Conservation (phyloP, 2,329 filamentous ascomycete genomes). For the Penicillium sp. region DNA sequence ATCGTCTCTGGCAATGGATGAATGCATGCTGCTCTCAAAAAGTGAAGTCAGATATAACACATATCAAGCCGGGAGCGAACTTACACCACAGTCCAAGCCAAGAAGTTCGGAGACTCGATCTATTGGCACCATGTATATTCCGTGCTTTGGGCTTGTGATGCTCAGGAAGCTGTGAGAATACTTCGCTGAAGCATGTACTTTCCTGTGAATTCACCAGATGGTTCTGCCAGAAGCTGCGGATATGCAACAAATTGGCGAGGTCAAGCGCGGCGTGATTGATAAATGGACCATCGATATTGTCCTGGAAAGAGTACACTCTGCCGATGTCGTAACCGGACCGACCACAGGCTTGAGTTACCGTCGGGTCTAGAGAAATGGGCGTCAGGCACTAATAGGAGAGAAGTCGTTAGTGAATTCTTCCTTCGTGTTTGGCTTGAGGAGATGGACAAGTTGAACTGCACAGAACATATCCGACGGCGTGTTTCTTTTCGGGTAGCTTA, state of each 20-base stretch:
- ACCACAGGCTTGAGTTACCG: constrained; percentile 21
- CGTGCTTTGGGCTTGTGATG: constrained; percentile 21
- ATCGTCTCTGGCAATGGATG: constrained; percentile 32
- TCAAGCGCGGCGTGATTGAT: constrained; percentile 24
- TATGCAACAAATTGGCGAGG: constrained; percentile 34
- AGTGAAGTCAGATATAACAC: constrained; percentile 2
- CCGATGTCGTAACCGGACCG: constrained; percentile 34
- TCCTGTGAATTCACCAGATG: constrained; percentile 34
- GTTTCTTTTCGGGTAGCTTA: constrained; percentile 22
- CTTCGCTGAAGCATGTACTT: constrained; percentile 21
- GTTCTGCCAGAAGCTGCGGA: constrained; percentile 45
- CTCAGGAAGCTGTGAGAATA: constrained; percentile 20
- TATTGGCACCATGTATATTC: constrained; percentile 8
- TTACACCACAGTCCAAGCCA: constrained; percentile 40
- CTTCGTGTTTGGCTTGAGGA: not conserved
- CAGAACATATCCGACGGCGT: constrained; percentile 26
- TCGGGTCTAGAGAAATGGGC: constrained; percentile 33
- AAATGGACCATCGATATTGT: constrained; percentile 6
- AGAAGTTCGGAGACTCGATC: constrained; percentile 8
- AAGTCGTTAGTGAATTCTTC: constrained; percentile 8
- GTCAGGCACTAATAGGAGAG: constrained; percentile 29
- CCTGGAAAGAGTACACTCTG: constrained; percentile 27
- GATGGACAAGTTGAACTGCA: constrained; percentile 32
- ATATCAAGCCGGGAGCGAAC: constrained; percentile 3
- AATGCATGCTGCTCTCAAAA: constrained; percentile 31